phyloP scores from a whole-genome alignment of 1,284 basidiomycete species.

The Apiotrichum porosum region DNA sequence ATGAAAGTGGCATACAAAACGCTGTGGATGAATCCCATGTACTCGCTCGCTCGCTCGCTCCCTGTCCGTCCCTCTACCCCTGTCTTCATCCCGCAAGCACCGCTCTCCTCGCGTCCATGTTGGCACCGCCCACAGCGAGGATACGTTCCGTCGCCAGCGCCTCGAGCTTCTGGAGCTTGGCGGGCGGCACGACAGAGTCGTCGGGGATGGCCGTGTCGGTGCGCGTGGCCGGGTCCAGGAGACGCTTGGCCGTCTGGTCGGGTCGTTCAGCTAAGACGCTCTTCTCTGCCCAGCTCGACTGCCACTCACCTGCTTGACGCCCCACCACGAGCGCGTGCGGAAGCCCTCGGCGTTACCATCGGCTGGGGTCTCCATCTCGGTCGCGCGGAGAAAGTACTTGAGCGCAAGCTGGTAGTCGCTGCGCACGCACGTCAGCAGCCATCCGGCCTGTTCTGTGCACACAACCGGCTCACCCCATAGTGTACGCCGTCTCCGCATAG shows the following conservation, averaged over 20 bases:
- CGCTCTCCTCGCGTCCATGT: constrained; percentile 21
- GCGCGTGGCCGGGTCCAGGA: constrained; percentile 41
- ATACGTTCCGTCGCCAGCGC: constrained; percentile 68
- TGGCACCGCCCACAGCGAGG: constrained; percentile 30
- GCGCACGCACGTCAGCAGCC: constrained; percentile 28
- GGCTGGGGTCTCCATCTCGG: constrained; percentile 75
- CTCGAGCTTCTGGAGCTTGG: constrained; percentile 57
- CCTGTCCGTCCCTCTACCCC: too few relatives aligned
- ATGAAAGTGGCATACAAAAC: too few relatives aligned
- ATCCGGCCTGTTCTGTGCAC: too few relatives aligned
- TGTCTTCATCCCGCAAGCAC: constrained; percentile 19
- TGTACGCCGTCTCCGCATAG: constrained; percentile 43
- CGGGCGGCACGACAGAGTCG: constrained; percentile 53
- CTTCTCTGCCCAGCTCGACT: not conserved
- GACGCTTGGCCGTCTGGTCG: constrained; percentile 57
- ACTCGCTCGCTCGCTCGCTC: too few relatives aligned
- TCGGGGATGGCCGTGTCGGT: constrained; percentile 55
- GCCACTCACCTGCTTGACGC: constrained; percentile 69
- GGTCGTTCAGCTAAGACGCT: too few relatives aligned
- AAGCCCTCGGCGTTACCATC: constrained; percentile 19
- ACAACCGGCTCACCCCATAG: constrained; percentile 31
- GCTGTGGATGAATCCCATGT: too few relatives aligned
- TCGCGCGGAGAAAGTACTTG: constrained; percentile 72
- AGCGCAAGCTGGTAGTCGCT: constrained; percentile 66
- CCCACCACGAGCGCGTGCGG: constrained; percentile 65